Evolutionary conservation across 1,139 yeast species (phyloP).

Genomic region (Lodderomyces pseudojiufengensis): DNA sequence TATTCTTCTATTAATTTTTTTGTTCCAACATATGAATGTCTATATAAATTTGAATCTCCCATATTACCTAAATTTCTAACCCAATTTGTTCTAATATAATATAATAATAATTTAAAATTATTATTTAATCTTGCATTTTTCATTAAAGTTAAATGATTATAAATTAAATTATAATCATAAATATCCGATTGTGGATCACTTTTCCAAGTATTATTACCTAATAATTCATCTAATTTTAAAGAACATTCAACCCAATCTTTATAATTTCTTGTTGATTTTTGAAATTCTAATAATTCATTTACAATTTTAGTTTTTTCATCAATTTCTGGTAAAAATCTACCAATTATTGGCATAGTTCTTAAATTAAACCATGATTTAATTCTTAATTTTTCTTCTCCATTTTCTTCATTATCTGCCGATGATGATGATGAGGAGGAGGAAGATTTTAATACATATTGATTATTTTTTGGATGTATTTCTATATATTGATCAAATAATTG

Average conservation of each 20-base stretch:
- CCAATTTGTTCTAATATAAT: conserved; percentile 81
- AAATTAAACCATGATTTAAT: conserved; percentile 8
- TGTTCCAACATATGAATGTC: conserved; percentile 83
- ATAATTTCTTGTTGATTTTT: conserved; percentile 61
- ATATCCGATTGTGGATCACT: conserved; percentile 52
- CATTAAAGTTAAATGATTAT: conserved; percentile 53
- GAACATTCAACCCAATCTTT: conserved; percentile 69
- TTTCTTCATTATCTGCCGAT: too few relatives aligned
- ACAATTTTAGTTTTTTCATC: conserved; percentile 28
- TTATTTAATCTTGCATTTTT: conserved; percentile 52
- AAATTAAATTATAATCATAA: conserved; percentile 69
- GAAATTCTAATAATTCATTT: conserved; percentile 40
- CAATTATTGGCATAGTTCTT: conserved; percentile 26
- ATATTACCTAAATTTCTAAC: conserved; percentile 82
- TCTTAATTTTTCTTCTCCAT: not conserved
- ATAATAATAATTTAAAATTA: conserved; percentile 61
- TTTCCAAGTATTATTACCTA: conserved; percentile 73
- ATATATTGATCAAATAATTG: conserved; percentile 11
- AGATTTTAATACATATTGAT: conserved; percentile 4
- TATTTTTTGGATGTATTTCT: conserved; percentile 8
- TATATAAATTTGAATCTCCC: conserved; percentile 75
- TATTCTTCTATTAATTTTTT: conserved; percentile 80
- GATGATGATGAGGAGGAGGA: too few relatives aligned
- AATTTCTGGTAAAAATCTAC: conserved; percentile 22
- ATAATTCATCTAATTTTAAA: conserved; percentile 56